Conservation (phyloP, 1,284 basidiomycete genomes). For the Ceratobasidium sp. region DNA sequence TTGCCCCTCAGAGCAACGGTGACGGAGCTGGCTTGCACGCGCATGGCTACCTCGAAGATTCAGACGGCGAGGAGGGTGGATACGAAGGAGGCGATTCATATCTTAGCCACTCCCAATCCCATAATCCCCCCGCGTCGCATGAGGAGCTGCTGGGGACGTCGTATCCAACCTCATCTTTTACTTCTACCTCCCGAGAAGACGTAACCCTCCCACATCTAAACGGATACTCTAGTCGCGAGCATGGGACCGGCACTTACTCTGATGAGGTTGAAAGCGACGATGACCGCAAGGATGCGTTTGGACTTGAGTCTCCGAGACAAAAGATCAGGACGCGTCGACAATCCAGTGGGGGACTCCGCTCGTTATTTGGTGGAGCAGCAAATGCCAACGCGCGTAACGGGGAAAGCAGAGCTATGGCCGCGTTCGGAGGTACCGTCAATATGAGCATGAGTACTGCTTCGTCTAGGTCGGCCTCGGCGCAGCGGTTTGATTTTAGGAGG, state of each 20-base stretch:
- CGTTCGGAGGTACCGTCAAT: slow-evolving; percentile 30
- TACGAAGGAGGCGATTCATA: slow-evolving; percentile 28
- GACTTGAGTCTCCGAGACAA: slow-evolving; percentile 24
- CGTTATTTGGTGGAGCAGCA: slow-evolving; percentile 6
- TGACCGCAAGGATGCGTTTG: slow-evolving; percentile 10
- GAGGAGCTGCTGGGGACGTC: slow-evolving; percentile 11
- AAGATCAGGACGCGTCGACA: neutral
- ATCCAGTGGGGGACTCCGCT: slow-evolving; percentile 13
- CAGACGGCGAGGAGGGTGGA: slow-evolving; percentile 22
- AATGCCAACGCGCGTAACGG: neutral
- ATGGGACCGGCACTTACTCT: slow-evolving; percentile 1
- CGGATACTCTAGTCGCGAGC: neutral
- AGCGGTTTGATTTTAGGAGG: slow-evolving; percentile 14
- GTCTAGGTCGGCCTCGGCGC: slow-evolving; percentile 4
- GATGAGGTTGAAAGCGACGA: slow-evolving; percentile 21
- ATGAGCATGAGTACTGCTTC: slow-evolving; percentile 16
- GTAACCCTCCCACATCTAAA: neutral
- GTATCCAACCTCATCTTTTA: neutral
- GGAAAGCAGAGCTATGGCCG: slow-evolving; percentile 14
- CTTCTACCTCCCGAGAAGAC: neutral
- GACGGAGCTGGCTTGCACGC: neutral
- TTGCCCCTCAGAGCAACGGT: neutral
- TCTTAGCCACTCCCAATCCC: neutral
- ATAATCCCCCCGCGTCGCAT: neutral
- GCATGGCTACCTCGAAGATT: slow-evolving; percentile 14